phyloP scores from a whole-genome alignment of 2,329 filamentous ascomycete species.

The Penicillium sp. region DNA sequence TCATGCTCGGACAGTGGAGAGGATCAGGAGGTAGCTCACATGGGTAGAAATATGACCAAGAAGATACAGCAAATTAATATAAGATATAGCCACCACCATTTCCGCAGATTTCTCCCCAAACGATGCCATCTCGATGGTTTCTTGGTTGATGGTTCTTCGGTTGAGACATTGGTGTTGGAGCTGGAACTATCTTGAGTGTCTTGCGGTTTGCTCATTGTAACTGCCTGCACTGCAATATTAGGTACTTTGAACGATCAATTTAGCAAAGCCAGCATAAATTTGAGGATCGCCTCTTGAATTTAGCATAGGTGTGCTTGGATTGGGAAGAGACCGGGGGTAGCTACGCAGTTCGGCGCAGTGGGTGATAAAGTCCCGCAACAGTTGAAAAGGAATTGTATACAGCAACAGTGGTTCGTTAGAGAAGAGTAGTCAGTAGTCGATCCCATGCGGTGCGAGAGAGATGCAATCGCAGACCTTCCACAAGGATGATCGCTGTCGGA shows the following conservation, averaged over 20 bases:
- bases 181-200: constrained; percentile 14
- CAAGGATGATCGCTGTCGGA: not conserved
- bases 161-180: constrained; percentile 3
- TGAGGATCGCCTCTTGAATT: too few species aligned
- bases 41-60: constrained; percentile 18
- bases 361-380: too few species aligned
- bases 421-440: not conserved
- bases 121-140: constrained; percentile 11
- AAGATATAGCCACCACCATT: constrained; percentile 24
- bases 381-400: too few species aligned
- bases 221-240: too few species aligned
- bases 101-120: constrained; percentile 22
- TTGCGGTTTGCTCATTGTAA: constrained; percentile 4
- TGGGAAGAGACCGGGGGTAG: too few species aligned
- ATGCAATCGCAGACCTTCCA: too few species aligned
- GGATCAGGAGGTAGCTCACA: constrained; percentile 9
- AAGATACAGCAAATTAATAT: constrained; percentile 16
- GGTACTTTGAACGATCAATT: too few species aligned
- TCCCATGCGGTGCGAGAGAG: too few species aligned
- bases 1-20: too few species aligned
- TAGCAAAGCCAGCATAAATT: too few species aligned
- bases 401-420: not conserved
- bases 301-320: too few species aligned
- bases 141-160: not conserved
- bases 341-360: too few species aligned